Conservation (phyloP, 2,329 filamentous ascomycete species). For the Zasmidium citrigriseum region DNA sequence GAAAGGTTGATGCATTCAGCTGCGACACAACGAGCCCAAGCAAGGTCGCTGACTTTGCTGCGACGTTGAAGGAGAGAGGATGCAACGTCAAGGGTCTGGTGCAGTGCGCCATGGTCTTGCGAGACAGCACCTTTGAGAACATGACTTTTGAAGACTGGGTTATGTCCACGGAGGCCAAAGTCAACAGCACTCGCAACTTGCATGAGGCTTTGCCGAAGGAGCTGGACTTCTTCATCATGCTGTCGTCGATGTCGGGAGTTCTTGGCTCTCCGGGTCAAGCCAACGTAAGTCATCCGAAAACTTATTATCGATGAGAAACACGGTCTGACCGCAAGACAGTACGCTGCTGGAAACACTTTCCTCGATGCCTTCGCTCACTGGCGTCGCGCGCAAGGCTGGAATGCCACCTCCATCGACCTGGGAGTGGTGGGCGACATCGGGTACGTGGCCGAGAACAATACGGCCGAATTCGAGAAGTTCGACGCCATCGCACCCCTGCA, state of each 20-base stretch:
- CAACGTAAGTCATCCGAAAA: no score
- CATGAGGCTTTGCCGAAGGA: conserved; percentile 27
- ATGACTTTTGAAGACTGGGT: conserved; percentile 12
- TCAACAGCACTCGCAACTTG: conserved; percentile 43
- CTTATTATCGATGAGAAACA: no score
- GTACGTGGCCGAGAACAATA: no score
- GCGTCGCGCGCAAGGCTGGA: conserved; percentile 42
- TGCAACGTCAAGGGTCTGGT: no score
- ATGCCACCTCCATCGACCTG: conserved; percentile 54
- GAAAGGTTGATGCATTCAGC: not conserved
- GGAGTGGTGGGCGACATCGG: conserved; percentile 51
- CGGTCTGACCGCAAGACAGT: no score
- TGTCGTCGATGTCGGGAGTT: conserved; percentile 57
- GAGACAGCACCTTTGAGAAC: conserved; percentile 8
- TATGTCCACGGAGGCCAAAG: conserved; percentile 8
- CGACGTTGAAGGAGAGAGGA: no score
- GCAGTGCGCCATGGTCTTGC: no score
- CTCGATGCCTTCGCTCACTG: conserved; percentile 35
- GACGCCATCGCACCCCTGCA: no score
- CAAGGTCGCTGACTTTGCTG: no score
- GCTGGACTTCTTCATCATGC: conserved; percentile 51
- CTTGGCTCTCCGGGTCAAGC: conserved; percentile 60
- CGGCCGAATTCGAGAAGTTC: no score
- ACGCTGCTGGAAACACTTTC: conserved; percentile 52
- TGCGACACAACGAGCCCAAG: no score